These are phyloP conservation scores for Thermochaetoides thermophila DNA, from an alignment of 495 filamentous ascomycete genomes.

Conservation along the genomic window DNA sequence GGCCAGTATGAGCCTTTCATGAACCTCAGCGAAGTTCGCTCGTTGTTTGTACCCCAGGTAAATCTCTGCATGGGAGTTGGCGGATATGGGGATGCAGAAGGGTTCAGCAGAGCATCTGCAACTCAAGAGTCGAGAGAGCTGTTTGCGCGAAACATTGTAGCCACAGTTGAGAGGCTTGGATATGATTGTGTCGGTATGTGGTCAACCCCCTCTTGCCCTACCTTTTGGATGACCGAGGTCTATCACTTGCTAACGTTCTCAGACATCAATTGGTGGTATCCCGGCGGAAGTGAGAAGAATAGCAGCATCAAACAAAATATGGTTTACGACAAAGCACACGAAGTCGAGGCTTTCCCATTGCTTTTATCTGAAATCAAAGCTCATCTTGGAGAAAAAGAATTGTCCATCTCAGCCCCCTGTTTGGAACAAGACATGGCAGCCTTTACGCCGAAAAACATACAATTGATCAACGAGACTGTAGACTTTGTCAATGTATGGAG, in stretches of 20 bases:
- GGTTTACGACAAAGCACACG: conserved; percentile 39
- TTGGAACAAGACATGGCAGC: conserved; percentile 46
- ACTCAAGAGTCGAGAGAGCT: conserved; percentile 32
- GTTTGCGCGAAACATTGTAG: conserved; percentile 43
- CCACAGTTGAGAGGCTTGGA: conserved; percentile 34
- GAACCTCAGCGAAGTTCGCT: conserved; percentile 30
- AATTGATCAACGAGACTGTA: conserved; percentile 42
- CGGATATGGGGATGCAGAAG: conserved; percentile 46
- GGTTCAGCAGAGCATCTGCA: conserved; percentile 37
- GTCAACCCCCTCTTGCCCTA: no score
- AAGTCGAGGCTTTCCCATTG: conserved; percentile 45
- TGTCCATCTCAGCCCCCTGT: conserved; percentile 50
- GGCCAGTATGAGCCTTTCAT: conserved; percentile 36
- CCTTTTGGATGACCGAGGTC: background rate
- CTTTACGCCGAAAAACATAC: conserved; percentile 40
- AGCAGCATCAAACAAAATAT: conserved; percentile 40
- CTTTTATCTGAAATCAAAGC: conserved; percentile 40
- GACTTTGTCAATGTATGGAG: conserved; percentile 51
- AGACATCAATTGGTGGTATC: conserved; percentile 56
- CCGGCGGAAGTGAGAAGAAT: conserved; percentile 42
- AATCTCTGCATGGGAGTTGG: conserved; percentile 50
- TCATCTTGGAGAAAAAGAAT: conserved; percentile 42
- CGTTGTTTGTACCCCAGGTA: conserved; percentile 36
- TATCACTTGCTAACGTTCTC: conserved; percentile 9
- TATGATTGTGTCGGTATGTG: conserved; percentile 40